A percentile compares a stretch with the other conserved stretches of the same genome.
Evolutionary conservation across 257 asterid genomes (phyloP).

Genomic region (Paraleonurus japonicus): DNA sequence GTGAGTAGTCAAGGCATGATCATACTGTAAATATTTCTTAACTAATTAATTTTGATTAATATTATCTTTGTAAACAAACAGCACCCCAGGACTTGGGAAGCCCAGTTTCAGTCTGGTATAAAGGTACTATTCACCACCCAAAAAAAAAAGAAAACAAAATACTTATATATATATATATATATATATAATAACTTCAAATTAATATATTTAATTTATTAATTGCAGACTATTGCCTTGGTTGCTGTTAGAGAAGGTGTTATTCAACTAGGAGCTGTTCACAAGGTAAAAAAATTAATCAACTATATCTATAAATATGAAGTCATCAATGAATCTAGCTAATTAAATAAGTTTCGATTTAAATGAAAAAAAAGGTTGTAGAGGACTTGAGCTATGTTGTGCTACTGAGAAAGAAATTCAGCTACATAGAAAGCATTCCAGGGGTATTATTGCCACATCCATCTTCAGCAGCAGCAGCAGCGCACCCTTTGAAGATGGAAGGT

Average conservation of each 20-base stretch:
- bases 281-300: too few species aligned
- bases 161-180: background rate
- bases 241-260: constrained; percentile 99
- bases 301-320: too few species aligned
- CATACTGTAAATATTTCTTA: too few species aligned
- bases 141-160: background rate
- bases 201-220: background rate
- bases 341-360: background rate
- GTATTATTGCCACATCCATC: constrained; percentile 93
- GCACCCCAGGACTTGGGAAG: constrained; percentile 99
- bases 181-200: too few species aligned
- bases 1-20: too few species aligned
- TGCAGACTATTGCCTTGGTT: constrained; percentile 94
- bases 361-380: constrained; percentile 67
- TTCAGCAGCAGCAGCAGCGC: constrained; percentile 64
- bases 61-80: constrained; percentile 30
- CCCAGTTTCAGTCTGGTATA: constrained; percentile 94
- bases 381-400: constrained; percentile 89
- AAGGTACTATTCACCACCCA: constrained; percentile 51
- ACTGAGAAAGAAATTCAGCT: constrained; percentile 83
- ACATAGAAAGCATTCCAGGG: constrained; percentile 97
- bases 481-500: constrained; percentile 54
- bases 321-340: too few species aligned
- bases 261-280: constrained; percentile 87
- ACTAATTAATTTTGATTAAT: background rate